Base-by-base conservation (phyloP, 1,284 basidiomycete genomes). In the Tranzscheliella williamsii region DNA sequence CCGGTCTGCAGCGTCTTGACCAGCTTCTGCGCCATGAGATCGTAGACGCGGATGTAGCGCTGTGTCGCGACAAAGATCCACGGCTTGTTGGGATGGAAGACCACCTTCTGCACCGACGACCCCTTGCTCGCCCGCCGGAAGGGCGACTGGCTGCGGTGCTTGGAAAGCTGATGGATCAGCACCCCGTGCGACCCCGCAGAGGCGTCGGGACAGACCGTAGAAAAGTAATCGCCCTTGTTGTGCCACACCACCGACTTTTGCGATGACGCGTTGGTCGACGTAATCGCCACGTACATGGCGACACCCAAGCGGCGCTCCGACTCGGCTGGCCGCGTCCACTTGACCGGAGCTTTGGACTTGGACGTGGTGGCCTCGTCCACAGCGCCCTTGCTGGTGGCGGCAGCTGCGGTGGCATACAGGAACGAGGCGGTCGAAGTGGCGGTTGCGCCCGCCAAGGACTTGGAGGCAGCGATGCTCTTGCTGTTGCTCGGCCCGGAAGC, bases 21-120 rank as follows among this genome's bases (percentile, higher is more conserved):
- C 42, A 98, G 82, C 73, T 88, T 88, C 80, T 99, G 95, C 65
- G 89, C 90, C 29, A 90, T 86, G 21, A 99, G 84, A 79, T 98
- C 93, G 81, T 98, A 99, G 58, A 98, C 79, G 54, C 93, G 85
- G 64, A 99, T 87, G 78, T 96, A 94, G 73, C 93, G 89, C 79
- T 98, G 93, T 4, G 95, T 98, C 84, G 95, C 95, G 43, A 97
- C 94, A 73, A 98, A 97, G 82, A 99, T 93, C 79, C 92, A 86
- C 6, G 95, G 91, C 78, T 91, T 92, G 32, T 91, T 92, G 3
- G 95, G 94, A 79, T 99, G 95, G 85, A 99, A 99, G 36, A 87
- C 83, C 15, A 95, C 90, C 43, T 87, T 82, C 80, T 99, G 94
- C 9, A 97, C 88, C n/a, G 60, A 44, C n/a, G 63, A 69, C 22